Base-by-base conservation (phyloP, 2,329 filamentous ascomycete genomes). In the Tolypocladium endophyticum region DNA sequence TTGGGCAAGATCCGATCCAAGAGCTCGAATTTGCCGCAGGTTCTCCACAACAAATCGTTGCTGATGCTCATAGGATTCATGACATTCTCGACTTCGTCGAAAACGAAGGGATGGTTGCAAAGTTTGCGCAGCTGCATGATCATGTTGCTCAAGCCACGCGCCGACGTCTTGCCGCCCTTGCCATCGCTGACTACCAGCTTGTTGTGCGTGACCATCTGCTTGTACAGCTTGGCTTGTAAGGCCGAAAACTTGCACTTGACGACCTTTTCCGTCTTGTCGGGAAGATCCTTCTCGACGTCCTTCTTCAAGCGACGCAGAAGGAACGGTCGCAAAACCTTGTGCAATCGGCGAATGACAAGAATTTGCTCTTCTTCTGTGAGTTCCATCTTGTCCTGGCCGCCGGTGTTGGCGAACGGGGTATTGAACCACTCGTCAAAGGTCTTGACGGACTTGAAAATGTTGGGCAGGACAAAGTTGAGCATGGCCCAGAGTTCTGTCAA, bases 391-490 rank as follows among this genome's bases (percentile, higher is more conserved):
- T 99, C 94, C 76, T 97, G 93, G 47, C 91, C 87, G 75, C 94
- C 94, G 6, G 94, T 99, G 72, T 99, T 99, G 66, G 94, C 94
- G 73, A 99, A 99, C 0, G 94, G 94, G 33, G 94, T 99, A 72
- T 97, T 99, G 85, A 99, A 99, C 94, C 94, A 99, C 74, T 99
- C 94, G 73, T 99, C 94, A 70, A 99, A 99, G 2, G 93, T 97
- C 72, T 94, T 97, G 63, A 93, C 92, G 2, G 94, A 97, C 74
- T 99, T 99, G 87, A 99, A 99, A 66, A 99, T 99, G 67, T 91
- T 97, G 3, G 94, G 94, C 56, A 99, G 80, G 47, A 97, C 94
- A 73, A 99, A 99, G 78, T 99, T 99, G 69, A 99, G 88, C 80
- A 99, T 87, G 33, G 94, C 91, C 94, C 94, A 99, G 68, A 99